A percentile compares a stretch with the other conserved stretches of the same genome.
Evolutionary conservation across 371 early-diverging fungal genomes (phyloP).

Genomic region (Mortierella sp.): DNA sequence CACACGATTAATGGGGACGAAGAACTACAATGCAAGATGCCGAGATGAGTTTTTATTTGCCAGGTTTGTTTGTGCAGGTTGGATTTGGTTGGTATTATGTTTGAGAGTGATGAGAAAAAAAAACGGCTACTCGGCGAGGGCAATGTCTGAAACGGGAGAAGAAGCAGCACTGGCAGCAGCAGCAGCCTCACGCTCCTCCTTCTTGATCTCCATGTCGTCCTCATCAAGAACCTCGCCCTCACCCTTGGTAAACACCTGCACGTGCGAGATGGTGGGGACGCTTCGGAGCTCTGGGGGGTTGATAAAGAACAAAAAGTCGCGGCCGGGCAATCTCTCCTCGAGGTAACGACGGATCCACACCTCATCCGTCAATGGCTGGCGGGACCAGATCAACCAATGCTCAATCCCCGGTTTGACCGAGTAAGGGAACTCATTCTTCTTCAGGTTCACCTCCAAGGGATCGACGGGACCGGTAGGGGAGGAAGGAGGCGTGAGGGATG

Average conservation of each 20-base stretch:
- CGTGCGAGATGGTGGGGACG: conserved; percentile 49
- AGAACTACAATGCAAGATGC: conserved; percentile 1
- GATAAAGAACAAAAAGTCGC: conserved; percentile 52
- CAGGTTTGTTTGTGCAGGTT: background rate
- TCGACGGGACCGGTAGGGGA: conserved; percentile 52
- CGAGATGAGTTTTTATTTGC: background rate
- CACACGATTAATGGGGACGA: background rate
- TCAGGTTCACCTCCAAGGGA: conserved; percentile 43
- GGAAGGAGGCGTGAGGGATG: conserved; percentile 26
- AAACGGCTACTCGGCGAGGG: background rate
- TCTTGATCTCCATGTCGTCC: conserved; percentile 48
- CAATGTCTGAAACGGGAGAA: background rate
- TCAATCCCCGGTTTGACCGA: conserved; percentile 52
- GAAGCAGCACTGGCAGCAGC: background rate
- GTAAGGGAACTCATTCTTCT: conserved; percentile 57
- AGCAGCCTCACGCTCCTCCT: conserved; percentile 22
- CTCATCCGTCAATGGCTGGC: conserved; percentile 39
- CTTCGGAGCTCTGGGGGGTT: conserved; percentile 50
- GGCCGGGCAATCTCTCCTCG: conserved; percentile 50
- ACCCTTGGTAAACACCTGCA: conserved; percentile 56
- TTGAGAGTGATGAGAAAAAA: background rate
- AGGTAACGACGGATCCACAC: conserved; percentile 51
- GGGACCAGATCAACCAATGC: conserved; percentile 58
- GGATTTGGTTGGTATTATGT: background rate
- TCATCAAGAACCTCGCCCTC: conserved; percentile 56